Base-by-base conservation (phyloP, 768 basidiomycete species). In the Cystobasidium onofrii region DNA sequence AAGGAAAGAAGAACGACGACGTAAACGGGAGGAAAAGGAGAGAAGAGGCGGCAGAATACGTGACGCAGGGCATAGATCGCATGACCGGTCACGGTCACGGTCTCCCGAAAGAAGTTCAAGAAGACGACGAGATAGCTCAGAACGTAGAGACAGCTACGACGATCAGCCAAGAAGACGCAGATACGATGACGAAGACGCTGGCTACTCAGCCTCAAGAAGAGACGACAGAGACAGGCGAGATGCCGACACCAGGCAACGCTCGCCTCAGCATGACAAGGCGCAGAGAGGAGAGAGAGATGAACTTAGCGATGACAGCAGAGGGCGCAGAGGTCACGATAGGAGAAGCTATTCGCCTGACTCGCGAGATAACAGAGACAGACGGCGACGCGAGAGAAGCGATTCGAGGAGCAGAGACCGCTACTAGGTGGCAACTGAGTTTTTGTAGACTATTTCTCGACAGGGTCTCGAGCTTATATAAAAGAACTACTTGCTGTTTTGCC, bases 11-110 rank as follows among this genome's bases (percentile, higher is more conserved):
- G 55, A 52, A 39, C 41, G 57, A 44, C 33, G 44, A 25, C 44
- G 54, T 27, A 65, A 74, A 61, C 25, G 43, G 25, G 76, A 66
- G 29, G 44, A 55, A 63, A 25, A 69, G 23, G 67, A n/a, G 57
- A 64, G 50, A 54, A 41, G 55, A 31, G 41, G 31, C 27, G 29
- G 65, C 3, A 13, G 39, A 6, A 3, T 4, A 9, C 46, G 46
- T 7, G 18, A 50, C 46, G 9, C 6, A 3, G 20, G 60, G 23
- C 12, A 62, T n/a, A 34, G 60, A 62, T 62, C 60, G 12, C 60
- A 27, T 62, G 12, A 13, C 6, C 60, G 33, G 12, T 41, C 39
- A 10, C 39, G 31, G 15, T 41, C 31, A 7, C 39, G 31, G 12
- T 41, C 31, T 18, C 39, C 60, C 3, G 39, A 41, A 4, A 34